Evolutionary conservation across 345 rosid genomes (phyloP).

Genomic region (Salix caprea): DNA sequence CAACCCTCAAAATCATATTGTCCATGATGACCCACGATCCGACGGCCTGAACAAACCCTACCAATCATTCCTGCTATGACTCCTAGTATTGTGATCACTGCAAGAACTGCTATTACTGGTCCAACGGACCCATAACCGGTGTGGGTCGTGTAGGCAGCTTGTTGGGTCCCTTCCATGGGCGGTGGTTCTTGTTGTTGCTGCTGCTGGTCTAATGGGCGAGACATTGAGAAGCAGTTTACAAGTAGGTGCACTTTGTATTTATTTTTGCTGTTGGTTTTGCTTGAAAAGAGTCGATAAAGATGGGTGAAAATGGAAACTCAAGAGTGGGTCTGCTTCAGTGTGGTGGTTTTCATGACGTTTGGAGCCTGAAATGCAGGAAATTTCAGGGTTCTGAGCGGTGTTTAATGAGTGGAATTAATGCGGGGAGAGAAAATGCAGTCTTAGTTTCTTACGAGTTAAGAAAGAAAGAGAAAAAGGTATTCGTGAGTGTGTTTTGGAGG

Average conservation of each 20-base stretch:
- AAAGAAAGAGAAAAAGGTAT: neutral
- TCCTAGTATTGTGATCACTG: slow-evolving; percentile 53
- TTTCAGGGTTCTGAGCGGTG: neutral
- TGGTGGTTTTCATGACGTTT: neutral
- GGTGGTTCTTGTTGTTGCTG: slow-evolving; percentile 23
- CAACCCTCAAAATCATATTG: slow-evolving; percentile 62
- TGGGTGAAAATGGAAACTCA: slow-evolving; percentile 6
- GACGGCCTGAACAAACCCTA: slow-evolving; percentile 54
- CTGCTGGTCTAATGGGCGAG: slow-evolving; percentile 39
- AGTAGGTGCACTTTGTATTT: slow-evolving; percentile 3
- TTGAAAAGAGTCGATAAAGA: neutral
- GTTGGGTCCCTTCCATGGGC: slow-evolving; percentile 24
- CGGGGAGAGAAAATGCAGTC: neutral
- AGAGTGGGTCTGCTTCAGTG: neutral
- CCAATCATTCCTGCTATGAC: slow-evolving; percentile 62
- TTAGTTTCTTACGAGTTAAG: neutral
- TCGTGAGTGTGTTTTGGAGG: neutral
- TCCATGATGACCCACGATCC: slow-evolving; percentile 42
- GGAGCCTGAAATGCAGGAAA: neutral
- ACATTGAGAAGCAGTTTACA: slow-evolving; percentile 24
- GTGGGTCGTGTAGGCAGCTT: slow-evolving; percentile 30
- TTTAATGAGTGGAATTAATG: neutral
- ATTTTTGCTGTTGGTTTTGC: neutral
- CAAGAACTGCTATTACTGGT: slow-evolving; percentile 58
- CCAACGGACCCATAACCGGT: slow-evolving; percentile 55